Conservation (phyloP, 495 filamentous ascomycete species). For the Hypoxylon lenormandii region DNA sequence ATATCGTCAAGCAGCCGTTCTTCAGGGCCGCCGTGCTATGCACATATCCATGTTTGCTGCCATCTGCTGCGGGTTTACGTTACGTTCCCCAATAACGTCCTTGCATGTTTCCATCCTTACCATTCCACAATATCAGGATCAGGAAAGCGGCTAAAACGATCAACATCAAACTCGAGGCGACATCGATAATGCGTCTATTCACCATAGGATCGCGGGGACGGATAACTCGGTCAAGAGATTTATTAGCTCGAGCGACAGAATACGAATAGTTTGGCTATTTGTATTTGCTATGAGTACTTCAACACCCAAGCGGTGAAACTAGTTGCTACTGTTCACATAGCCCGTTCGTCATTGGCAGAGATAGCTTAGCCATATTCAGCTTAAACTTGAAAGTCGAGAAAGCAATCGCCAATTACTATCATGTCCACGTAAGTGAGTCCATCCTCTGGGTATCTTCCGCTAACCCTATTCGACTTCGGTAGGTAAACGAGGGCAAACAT, state of each 20-base stretch:
- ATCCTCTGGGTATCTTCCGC: slow-evolving; percentile 40
- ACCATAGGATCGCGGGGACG: neutral
- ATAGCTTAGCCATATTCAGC: slow-evolving; percentile 1
- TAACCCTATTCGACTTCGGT: slow-evolving; percentile 19
- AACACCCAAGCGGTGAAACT: neutral
- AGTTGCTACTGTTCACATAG: slow-evolving; percentile 6
- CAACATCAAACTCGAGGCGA: neutral
- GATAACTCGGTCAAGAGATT: neutral
- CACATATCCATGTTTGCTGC: slow-evolving; percentile 7
- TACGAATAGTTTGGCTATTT: neutral
- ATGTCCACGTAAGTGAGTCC: slow-evolving; percentile 14
- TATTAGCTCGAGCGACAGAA: neutral
- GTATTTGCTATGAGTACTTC: slow-evolving; percentile 4
- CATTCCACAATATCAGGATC: no score
- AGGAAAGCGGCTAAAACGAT: neutral
- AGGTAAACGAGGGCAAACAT: slow-evolving; percentile 11
- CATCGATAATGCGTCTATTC: neutral
- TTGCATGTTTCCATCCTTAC: neutral
- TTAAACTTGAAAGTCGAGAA: neutral
- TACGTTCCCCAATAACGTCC: neutral
- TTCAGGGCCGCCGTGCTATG: neutral
- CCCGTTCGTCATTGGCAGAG: neutral
- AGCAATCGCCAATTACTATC: slow-evolving; percentile 15
- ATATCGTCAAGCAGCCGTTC: neutral
- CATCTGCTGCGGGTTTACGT: neutral